phyloP scores from a whole-genome alignment of 768 basidiomycete species.

The Pulveroboletus sp. region DNA sequence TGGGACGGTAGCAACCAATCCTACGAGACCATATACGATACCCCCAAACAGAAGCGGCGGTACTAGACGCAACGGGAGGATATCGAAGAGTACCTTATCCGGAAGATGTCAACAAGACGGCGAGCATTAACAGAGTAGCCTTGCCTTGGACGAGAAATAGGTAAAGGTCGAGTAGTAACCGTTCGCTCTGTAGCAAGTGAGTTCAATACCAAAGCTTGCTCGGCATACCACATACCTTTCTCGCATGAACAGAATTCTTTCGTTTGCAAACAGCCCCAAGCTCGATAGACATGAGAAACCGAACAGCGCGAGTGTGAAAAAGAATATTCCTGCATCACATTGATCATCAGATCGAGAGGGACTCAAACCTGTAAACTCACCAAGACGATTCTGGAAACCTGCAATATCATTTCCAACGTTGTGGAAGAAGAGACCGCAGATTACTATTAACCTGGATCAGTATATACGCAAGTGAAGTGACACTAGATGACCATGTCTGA shows the following conservation, averaged over 20 bases:
- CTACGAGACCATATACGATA: slow-evolving; percentile 93
- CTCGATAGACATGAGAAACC: slow-evolving; percentile 97
- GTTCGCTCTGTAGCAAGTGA: slow-evolving; percentile 63
- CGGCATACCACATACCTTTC: slow-evolving; percentile 61
- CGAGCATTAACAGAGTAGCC: background rate
- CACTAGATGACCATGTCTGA: background rate
- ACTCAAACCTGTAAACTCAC: slow-evolving; percentile 33
- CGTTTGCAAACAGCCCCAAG: slow-evolving; percentile 90
- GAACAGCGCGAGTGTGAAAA: slow-evolving; percentile 95
- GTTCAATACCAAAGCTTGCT: background rate
- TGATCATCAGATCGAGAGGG: background rate
- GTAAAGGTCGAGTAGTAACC: slow-evolving; percentile 98
- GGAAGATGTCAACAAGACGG: background rate
- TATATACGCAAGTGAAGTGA: background rate
- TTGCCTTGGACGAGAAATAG: slow-evolving; percentile 91
- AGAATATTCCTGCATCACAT: slow-evolving; percentile 71
- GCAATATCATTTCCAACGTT: slow-evolving; percentile 90
- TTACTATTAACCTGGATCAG: slow-evolving; percentile 44
- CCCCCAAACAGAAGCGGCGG: slow-evolving; percentile 95
- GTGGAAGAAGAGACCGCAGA: slow-evolving; percentile 93
- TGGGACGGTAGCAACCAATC: slow-evolving; percentile 85
- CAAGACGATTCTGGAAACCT: slow-evolving; percentile 94
- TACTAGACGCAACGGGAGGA: slow-evolving; percentile 89
- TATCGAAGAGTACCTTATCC: slow-evolving; percentile 86
- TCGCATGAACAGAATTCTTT: slow-evolving; percentile 96